Conservation (phyloP, 768 basidiomycete genomes). For the Multifurca ochricompacta region DNA sequence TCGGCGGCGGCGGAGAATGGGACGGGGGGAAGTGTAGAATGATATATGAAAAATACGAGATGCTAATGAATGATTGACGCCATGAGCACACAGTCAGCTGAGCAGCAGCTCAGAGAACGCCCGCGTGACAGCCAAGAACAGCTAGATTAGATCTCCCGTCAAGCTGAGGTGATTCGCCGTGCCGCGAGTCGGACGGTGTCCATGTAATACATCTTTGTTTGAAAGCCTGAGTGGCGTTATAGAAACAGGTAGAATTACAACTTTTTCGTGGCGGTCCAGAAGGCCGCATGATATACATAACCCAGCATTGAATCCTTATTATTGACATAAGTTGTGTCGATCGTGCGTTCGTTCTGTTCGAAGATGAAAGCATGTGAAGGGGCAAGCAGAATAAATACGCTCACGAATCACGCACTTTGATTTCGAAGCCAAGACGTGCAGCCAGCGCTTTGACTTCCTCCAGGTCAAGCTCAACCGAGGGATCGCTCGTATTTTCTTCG, state of each 20-base stretch:
- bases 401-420: constrained; percentile 49
- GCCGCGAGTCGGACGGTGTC: not conserved
- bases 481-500: constrained; percentile 83
- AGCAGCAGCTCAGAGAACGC: not conserved
- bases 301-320: constrained; percentile 75
- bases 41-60: too few species aligned
- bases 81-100: too few species aligned
- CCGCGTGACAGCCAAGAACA: not conserved
- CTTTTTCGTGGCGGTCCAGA: constrained; percentile 67
- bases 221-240: not conserved
- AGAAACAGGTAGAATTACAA: not conserved
- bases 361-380: not conserved
- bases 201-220: not conserved
- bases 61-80: too few species aligned
- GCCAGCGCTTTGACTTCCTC: constrained; percentile 80
- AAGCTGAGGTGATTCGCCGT: not conserved
- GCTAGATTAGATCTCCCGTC: not conserved
- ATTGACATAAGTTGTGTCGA: constrained; percentile 82
- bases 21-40: not conserved
- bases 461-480: constrained; percentile 82
- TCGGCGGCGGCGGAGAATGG: not conserved
- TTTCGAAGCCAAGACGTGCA: constrained; percentile 67
- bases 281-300: constrained; percentile 77
- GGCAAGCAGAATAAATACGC: not conserved
- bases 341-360: constrained; percentile 67